Conservation (phyloP, 805 yeast genomes). For the Saccharomycodes ludwigii region DNA sequence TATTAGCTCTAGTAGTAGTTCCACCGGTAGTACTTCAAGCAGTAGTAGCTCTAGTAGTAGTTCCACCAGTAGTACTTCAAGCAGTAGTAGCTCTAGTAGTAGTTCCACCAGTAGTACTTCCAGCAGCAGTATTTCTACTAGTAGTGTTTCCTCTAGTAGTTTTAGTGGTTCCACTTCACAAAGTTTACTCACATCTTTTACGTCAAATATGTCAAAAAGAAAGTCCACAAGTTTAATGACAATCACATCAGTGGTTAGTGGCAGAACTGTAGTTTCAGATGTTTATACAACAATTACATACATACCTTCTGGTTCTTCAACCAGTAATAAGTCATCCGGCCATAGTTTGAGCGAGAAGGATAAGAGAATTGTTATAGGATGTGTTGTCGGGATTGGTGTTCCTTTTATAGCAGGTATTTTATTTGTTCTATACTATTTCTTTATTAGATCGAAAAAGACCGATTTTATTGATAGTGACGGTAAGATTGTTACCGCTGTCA, state of each 20-base stretch:
- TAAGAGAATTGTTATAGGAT: conserved; percentile 50
- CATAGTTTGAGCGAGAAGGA: conserved; percentile 36
- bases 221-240: too few species aligned
- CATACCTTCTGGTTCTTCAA: conserved; percentile 16
- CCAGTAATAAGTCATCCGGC: conserved; percentile 11
- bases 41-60: conserved; percentile 4
- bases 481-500: conserved; percentile 24
- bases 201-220: too few species aligned
- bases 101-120: too few species aligned
- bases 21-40: conserved; percentile 5
- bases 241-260: conserved; percentile 20
- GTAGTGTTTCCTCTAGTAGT: too few species aligned
- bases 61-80: conserved; percentile 4
- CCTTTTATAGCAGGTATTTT: conserved; percentile 30
- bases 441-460: conserved; percentile 19
- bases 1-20: conserved; percentile 1
- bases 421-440: conserved; percentile 18
- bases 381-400: conserved; percentile 60
- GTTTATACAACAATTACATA: conserved; percentile 21
- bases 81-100: conserved; percentile 5
- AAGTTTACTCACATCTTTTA: conserved; percentile 7
- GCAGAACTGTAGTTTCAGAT: conserved; percentile 23
- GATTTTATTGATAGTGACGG: conserved; percentile 26
- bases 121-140: conserved; percentile 10
- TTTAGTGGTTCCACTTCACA: conserved; percentile 11